A percentile compares a stretch with the other conserved stretches of the same genome.
Evolutionary conservation across 2,329 filamentous ascomycete genomes (phyloP).

Genomic region (Ophiognomonia clavigignenti-juglandacearum): DNA sequence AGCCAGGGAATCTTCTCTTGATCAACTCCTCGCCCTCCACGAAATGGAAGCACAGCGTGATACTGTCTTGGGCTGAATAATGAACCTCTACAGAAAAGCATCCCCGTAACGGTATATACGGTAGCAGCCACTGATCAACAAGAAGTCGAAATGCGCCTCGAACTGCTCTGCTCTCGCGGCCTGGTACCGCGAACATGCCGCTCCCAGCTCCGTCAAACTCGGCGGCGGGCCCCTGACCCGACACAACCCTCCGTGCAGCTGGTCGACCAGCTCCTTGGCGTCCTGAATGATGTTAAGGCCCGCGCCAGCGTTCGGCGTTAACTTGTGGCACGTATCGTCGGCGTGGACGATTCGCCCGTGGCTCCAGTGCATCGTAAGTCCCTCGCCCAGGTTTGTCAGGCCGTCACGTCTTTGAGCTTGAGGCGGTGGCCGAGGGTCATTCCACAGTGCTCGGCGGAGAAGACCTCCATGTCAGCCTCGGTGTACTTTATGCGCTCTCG

Average conservation of each 20-base stretch:
- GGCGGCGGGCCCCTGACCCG: neutral
- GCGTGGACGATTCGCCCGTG: conserved; percentile 29
- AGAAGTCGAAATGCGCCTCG: conserved; percentile 16
- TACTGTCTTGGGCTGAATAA: conserved; percentile 12
- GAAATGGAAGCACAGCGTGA: conserved; percentile 19
- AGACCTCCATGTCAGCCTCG: conserved; percentile 21
- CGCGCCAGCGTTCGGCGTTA: conserved; percentile 29
- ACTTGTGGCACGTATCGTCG: conserved; percentile 34
- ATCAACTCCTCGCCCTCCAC: conserved; percentile 17
- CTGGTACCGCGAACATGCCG: conserved; percentile 17
- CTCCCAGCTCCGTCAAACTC: neutral
- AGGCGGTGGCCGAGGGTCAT: conserved; percentile 22
- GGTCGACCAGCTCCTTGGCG: conserved; percentile 24
- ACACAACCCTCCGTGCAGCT: conserved; percentile 17
- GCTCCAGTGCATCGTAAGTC: conserved; percentile 30
- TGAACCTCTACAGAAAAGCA: neutral
- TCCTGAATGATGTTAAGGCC: conserved; percentile 33
- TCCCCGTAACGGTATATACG: neutral
- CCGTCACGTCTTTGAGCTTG: conserved; percentile 28
- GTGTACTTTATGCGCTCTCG: conserved; percentile 22
- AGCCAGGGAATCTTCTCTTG: conserved; percentile 15
- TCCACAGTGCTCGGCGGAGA: conserved; percentile 24
- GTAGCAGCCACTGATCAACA: conserved; percentile 19
- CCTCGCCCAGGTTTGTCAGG: conserved; percentile 32
- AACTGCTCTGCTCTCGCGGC: conserved; percentile 14